These are phyloP conservation scores for Sparassis latifolia DNA, from an alignment of 1,284 basidiomycete species.

Conservation along the genomic window DNA sequence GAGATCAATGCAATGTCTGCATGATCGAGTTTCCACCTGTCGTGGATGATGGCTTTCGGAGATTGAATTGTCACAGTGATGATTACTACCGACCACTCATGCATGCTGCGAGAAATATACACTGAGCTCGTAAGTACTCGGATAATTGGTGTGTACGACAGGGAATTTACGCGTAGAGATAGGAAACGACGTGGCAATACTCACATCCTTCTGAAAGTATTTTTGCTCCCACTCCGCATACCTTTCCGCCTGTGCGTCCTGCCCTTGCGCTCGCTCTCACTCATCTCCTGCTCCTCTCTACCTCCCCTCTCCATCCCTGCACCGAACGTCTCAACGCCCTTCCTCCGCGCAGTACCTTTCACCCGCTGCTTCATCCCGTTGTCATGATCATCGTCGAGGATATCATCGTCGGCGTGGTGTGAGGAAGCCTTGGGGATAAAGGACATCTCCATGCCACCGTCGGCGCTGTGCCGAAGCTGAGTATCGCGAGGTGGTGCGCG, in stretches of 20 bases:
- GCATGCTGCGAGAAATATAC: too few relatives aligned
- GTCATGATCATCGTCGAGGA: constrained; percentile 22
- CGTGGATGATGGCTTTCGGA: too few relatives aligned
- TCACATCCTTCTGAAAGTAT: constrained; percentile 54
- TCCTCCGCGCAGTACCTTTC: constrained; percentile 36
- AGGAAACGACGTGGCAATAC: not conserved
- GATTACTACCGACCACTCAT: too few relatives aligned
- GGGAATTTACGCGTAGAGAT: too few relatives aligned
- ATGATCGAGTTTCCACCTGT: too few relatives aligned
- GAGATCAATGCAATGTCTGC: too few relatives aligned
- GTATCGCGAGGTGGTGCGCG: constrained; percentile 6
- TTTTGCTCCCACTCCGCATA: constrained; percentile 82
- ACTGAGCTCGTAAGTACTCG: too few relatives aligned
- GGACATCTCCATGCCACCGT: constrained; percentile 59
- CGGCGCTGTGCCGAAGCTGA: constrained; percentile 23
- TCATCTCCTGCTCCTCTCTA: constrained; percentile 40
- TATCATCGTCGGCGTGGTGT: constrained; percentile 29
- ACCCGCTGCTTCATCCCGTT: constrained; percentile 7
- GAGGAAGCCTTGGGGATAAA: constrained; percentile 46
- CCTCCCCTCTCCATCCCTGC: constrained; percentile 80
- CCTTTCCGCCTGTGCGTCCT: constrained; percentile 66
- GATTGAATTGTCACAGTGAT: too few relatives aligned
- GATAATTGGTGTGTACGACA: too few relatives aligned
- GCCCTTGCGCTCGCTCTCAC: constrained; percentile 58
- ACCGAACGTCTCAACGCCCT: constrained; percentile 75